A percentile compares a stretch with the other conserved stretches of the same genome.
phyloP scores from a whole-genome alignment of 495 filamentous ascomycete species.

The Xylaria castorea region DNA sequence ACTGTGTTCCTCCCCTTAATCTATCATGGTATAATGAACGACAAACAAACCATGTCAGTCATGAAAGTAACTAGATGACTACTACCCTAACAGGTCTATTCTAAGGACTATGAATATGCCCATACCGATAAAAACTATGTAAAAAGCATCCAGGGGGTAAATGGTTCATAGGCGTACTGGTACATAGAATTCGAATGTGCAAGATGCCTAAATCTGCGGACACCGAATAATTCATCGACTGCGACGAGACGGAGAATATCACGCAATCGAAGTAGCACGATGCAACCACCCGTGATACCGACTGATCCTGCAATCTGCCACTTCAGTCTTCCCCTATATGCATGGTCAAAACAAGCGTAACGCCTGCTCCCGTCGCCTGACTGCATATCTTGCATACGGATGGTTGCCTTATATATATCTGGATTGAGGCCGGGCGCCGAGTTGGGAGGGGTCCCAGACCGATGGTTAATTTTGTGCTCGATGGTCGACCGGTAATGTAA shows the following conservation, averaged over 20 bases:
- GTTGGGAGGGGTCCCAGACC: neutral
- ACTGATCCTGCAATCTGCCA: constrained; percentile 27
- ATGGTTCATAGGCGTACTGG: neutral
- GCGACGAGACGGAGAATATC: neutral
- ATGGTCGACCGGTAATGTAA: neutral
- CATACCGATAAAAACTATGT: neutral
- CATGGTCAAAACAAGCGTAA: neutral
- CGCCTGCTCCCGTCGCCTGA: constrained; percentile 1
- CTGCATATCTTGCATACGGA: constrained; percentile 22
- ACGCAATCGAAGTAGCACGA: constrained; percentile 15
- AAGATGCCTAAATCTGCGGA: neutral
- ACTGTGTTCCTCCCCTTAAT: neutral
- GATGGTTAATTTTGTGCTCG: neutral
- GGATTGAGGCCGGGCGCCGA: neutral
- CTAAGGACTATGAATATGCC: neutral
- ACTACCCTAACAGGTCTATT: neutral
- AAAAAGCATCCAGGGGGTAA: neutral
- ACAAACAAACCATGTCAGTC: neutral
- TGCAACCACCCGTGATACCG: constrained; percentile 22
- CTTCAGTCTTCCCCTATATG: neutral
- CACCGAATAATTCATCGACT: neutral
- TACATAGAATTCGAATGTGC: neutral
- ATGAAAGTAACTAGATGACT: neutral
- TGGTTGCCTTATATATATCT: neutral
- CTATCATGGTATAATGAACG: neutral